A percentile compares a stretch with the other conserved stretches of the same genome.
Conservation (phyloP, 257 asterid species). For the Solanum bulbocastanum region DNA sequence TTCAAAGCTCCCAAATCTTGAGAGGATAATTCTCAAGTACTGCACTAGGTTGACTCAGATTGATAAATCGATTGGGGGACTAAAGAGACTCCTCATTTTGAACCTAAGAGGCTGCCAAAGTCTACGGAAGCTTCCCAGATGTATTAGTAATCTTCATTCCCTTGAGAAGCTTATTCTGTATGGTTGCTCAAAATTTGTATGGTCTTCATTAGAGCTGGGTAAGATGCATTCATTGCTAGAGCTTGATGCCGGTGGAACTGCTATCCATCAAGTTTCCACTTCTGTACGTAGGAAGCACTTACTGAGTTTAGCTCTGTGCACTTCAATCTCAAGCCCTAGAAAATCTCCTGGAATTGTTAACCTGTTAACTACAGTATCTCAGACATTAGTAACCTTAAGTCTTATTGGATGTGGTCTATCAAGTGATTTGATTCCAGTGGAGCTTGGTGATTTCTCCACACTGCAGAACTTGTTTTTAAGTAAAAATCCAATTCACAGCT, state of each 20-base stretch:
- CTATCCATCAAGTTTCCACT: not conserved
- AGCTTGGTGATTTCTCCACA: not conserved
- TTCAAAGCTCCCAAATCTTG: not conserved
- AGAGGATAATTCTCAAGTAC: not conserved
- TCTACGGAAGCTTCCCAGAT: not conserved
- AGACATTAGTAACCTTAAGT: not conserved
- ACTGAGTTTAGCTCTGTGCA: not conserved
- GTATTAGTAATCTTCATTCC: not conserved
- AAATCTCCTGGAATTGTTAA: not conserved
- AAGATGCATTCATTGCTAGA: not conserved
- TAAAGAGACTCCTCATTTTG: not conserved
- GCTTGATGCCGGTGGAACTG: not conserved
- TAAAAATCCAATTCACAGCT: not conserved
- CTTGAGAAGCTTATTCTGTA: not conserved
- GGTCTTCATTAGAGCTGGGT: not conserved
- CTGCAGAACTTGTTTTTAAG: not conserved
- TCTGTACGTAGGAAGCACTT: not conserved
- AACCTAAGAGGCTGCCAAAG: not conserved
- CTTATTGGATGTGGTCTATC: not conserved
- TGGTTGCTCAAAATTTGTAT: not conserved
- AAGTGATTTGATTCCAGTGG: not conserved
- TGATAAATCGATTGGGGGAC: not conserved
- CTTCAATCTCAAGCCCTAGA: not conserved
- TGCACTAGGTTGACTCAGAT: not conserved
- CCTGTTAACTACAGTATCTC: not conserved